Conservation (phyloP, 1,139 yeast species). For the Zygoascus meyerae region DNA sequence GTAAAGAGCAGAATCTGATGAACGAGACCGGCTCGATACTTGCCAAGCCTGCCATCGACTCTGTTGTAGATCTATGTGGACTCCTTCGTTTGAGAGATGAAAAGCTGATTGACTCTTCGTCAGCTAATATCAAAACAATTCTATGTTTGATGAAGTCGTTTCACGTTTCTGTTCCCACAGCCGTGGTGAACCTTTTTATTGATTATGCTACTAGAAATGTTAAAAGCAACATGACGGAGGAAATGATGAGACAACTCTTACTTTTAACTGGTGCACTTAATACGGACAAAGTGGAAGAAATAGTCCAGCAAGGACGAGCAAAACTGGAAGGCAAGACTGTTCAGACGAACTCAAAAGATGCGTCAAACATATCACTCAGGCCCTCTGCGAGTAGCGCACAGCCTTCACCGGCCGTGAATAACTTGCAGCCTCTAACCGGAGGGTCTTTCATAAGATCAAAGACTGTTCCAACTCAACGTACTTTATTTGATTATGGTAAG, state of each 20-base stretch:
- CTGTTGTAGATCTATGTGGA: conserved; percentile 47
- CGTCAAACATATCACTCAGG: too few species aligned
- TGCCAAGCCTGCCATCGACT: conserved; percentile 25
- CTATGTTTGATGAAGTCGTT: conserved; percentile 28
- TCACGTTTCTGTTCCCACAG: conserved; percentile 25
- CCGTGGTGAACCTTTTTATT: conserved; percentile 21
- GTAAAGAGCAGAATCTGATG: conserved; percentile 15
- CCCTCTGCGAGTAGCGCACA: too few species aligned
- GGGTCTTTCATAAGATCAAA: too few species aligned
- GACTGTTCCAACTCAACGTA: conserved; percentile 17
- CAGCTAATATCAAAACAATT: conserved; percentile 51
- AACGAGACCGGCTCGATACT: conserved; percentile 23
- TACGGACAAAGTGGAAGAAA: conserved; percentile 20
- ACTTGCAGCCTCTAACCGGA: too few species aligned
- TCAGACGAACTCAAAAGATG: background rate
- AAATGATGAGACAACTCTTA: conserved; percentile 23
- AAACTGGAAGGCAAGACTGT: background rate
- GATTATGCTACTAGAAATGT: conserved; percentile 23
- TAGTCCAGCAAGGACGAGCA: conserved; percentile 13
- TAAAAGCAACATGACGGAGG: conserved; percentile 23
- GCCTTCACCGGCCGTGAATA: too few species aligned
- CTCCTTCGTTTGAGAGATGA: conserved; percentile 82
- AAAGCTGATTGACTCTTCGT: conserved; percentile 69
- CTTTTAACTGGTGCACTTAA: conserved; percentile 23
- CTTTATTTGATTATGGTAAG: conserved; percentile 20